Evolutionary conservation across 208 protist species (phyloP).

Genomic region (Herpetomonas samuelpessoai): DNA sequence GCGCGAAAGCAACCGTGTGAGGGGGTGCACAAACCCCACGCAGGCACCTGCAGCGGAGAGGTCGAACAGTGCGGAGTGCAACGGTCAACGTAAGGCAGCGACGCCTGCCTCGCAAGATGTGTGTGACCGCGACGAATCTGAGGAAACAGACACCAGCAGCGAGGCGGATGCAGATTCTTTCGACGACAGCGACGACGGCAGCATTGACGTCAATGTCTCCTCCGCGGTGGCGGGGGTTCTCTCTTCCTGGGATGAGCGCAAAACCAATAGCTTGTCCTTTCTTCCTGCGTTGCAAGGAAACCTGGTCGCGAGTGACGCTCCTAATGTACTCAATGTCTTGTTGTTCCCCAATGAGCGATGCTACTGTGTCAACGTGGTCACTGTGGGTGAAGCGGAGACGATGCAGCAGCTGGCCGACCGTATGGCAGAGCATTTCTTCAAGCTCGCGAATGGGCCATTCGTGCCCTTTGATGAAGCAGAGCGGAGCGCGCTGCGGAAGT

Average conservation of each 20-base stretch:
- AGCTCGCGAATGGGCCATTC: constrained; percentile 32
- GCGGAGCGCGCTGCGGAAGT: constrained; percentile 8
- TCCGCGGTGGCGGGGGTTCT: constrained; percentile 34
- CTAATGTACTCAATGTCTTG: constrained; percentile 33
- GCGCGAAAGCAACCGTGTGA: no score
- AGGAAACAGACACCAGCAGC: not conserved
- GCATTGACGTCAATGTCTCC: constrained; percentile 20
- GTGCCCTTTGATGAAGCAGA: constrained; percentile 20
- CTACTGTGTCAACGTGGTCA: constrained; percentile 38
- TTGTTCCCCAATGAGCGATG: constrained; percentile 29
- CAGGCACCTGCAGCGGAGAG: not conserved
- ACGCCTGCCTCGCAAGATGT: not conserved
- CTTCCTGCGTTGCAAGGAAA: constrained; percentile 35
- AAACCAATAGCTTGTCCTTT: constrained; percentile 31
- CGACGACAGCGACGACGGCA: constrained; percentile 9
- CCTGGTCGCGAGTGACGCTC: constrained; percentile 24
- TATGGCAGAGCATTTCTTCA: constrained; percentile 31
- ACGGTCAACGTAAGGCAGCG: no score
- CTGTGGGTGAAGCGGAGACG: constrained; percentile 24
- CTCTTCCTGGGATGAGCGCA: constrained; percentile 31
- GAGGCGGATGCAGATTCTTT: not conserved
- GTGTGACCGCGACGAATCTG: no score
- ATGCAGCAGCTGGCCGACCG: constrained; percentile 27
- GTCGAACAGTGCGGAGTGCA: no score
- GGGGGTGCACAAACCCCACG: not conserved